These are phyloP conservation scores for Vitis hybrid DNA, from an alignment of 177 flowering plant genomes.

Conservation along the genomic window DNA sequence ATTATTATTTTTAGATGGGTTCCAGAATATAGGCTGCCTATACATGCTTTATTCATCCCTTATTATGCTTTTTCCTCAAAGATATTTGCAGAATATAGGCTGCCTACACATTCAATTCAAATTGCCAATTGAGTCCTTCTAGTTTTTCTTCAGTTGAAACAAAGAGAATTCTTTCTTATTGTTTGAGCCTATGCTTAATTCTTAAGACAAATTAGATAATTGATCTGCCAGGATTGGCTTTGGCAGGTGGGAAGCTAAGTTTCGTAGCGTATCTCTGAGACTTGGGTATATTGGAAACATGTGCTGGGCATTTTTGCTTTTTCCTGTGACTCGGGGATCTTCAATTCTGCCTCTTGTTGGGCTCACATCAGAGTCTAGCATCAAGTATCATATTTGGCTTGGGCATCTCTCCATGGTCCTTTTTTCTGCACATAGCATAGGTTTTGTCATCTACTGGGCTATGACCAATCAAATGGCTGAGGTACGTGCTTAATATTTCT, in stretches of 20 bases:
- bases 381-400: constrained; percentile 55
- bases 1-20: no score
- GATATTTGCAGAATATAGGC: no score
- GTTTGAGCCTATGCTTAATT: neutral
- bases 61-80: no score
- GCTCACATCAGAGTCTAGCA: constrained; percentile 40
- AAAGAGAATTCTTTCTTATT: neutral
- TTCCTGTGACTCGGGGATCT: constrained; percentile 45
- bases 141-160: neutral
- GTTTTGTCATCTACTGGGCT: constrained; percentile 42
- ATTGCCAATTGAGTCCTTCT: no score
- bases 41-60: no score
- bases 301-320: constrained; percentile 55
- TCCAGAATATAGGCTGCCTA: no score
- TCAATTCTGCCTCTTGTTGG: constrained; percentile 41
- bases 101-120: no score
- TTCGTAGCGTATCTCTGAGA: constrained; percentile 37
- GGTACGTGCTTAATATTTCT: constrained; percentile 17
- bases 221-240: neutral
- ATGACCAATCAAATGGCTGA: constrained; percentile 34
- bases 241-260: constrained; percentile 50
- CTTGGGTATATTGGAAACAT: constrained; percentile 56
- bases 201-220: neutral
- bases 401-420: constrained; percentile 35
- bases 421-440: constrained; percentile 31